Conservation (phyloP, 164 flowering plant genomes). For the Buxus sempervirens region DNA sequence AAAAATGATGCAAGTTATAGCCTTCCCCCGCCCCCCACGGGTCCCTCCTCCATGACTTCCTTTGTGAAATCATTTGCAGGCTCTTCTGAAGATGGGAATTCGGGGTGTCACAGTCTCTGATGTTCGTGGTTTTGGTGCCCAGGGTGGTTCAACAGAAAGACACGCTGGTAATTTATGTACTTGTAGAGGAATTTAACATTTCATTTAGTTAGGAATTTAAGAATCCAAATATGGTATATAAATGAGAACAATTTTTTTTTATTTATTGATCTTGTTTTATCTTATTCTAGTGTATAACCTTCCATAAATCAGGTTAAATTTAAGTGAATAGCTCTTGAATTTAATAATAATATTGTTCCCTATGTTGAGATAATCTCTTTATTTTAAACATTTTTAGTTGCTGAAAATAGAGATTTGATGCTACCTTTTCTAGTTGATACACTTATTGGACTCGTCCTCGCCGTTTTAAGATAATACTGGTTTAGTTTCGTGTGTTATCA, state of each 20-base stretch:
- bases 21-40: too few relatives aligned
- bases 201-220: background rate
- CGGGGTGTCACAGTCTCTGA: constrained; percentile 96
- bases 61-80: constrained; percentile 37
- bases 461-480: background rate
- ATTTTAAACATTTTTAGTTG: too few relatives aligned
- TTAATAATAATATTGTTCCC: background rate
- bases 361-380: background rate
- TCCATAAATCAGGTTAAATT: background rate
- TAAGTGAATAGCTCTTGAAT: background rate
- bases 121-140: constrained; percentile 91
- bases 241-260: background rate
- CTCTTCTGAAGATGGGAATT: constrained; percentile 81
- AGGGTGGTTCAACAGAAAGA: constrained; percentile 88
- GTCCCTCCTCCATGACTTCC: constrained; percentile 2
- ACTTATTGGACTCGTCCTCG: background rate
- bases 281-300: background rate
- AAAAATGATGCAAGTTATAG: too few relatives aligned
- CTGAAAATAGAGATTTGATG: too few relatives aligned
- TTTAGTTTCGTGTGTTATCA: background rate
- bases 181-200: background rate
- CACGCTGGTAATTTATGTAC: constrained; percentile 64
- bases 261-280: background rate
- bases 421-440: background rate
- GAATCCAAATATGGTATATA: background rate